Evolutionary conservation across 2,329 filamentous ascomycete species (phyloP).

Genomic region (Juglanconis oblonga): DNA sequence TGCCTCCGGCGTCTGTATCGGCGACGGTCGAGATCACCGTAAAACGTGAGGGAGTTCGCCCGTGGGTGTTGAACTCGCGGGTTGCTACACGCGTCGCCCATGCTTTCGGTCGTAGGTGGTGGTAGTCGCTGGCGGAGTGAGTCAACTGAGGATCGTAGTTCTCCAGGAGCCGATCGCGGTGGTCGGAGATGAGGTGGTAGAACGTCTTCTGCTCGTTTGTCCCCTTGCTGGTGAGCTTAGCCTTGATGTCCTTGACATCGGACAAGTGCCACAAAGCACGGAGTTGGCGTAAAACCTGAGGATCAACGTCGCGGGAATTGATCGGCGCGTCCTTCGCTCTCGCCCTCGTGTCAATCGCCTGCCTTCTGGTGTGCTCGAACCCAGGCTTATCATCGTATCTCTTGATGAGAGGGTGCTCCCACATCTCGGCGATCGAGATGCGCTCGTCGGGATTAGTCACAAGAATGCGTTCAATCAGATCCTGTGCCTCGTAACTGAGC

Average conservation of each 20-base stretch:
- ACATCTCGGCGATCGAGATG: conserved; percentile 78
- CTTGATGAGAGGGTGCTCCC: conserved; percentile 79
- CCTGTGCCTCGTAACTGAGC: conserved; percentile 67
- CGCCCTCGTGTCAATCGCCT: conserved; percentile 56
- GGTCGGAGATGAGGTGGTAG: conserved; percentile 79
- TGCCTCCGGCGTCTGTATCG: conserved; percentile 47
- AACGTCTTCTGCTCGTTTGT: conserved; percentile 91
- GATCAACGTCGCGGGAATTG: conserved; percentile 67
- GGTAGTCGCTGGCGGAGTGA: conserved; percentile 90
- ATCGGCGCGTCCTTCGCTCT: conserved; percentile 59
- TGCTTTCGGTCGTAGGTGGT: conserved; percentile 59
- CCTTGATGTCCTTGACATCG: conserved; percentile 66
- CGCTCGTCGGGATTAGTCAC: conserved; percentile 74
- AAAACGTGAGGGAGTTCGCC: conserved; percentile 57
- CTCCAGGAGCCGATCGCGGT: conserved; percentile 80
- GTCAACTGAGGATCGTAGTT: conserved; percentile 78
- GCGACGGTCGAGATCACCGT: conserved; percentile 63
- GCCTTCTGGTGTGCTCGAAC: conserved; percentile 51
- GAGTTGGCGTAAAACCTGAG: conserved; percentile 79
- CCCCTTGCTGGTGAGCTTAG: conserved; percentile 64
- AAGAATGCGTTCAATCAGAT: conserved; percentile 78
- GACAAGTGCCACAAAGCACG: conserved; percentile 90
- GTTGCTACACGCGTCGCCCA: conserved; percentile 62
- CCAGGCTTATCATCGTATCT: conserved; percentile 79
- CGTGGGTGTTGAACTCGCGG: conserved; percentile 55